phyloP scores from a whole-genome alignment of 2,329 filamentous ascomycete species.

The Exophiala oligosperma region DNA sequence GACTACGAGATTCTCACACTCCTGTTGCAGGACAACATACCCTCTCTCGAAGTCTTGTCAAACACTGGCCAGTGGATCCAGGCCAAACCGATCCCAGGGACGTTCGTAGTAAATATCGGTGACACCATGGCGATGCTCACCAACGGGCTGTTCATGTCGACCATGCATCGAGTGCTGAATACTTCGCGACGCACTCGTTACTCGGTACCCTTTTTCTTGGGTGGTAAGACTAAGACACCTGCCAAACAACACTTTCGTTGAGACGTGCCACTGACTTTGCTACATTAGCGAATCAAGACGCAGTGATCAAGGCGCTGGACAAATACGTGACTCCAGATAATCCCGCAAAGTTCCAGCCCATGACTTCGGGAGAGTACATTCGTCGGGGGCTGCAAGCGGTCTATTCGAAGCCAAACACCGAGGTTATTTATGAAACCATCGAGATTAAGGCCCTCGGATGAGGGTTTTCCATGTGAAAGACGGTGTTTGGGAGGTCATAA shows the following conservation, averaged over 20 bases:
- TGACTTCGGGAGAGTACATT: constrained; percentile 20
- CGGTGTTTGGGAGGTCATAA: neutral
- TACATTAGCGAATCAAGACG: constrained; percentile 19
- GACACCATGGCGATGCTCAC: constrained; percentile 53
- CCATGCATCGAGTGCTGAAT: constrained; percentile 55
- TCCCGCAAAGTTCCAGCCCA: constrained; percentile 18
- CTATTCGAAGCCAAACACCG: constrained; percentile 20
- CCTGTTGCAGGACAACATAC: constrained; percentile 54
- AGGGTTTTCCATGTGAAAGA: neutral
- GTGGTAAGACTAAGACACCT: constrained; percentile 44
- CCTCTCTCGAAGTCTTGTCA: constrained; percentile 52
- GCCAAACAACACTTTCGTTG: too few relatives aligned
- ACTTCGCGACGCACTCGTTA: constrained; percentile 36
- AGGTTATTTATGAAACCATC: constrained; percentile 16
- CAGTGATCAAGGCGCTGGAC: constrained; percentile 17
- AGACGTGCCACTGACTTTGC: neutral
- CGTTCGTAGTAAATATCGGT: constrained; percentile 52
- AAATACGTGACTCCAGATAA: constrained; percentile 16
- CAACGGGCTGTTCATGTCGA: constrained; percentile 51
- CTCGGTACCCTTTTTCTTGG: constrained; percentile 60
- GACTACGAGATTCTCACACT: constrained; percentile 57
- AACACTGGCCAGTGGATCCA: constrained; percentile 44
- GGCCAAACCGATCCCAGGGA: constrained; percentile 42
- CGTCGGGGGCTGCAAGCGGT: constrained; percentile 17
- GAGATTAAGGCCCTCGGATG: constrained; percentile 7